Base-by-base conservation (phyloP, 2,329 filamentous ascomycete genomes). In the Byssothecium circinans region DNA sequence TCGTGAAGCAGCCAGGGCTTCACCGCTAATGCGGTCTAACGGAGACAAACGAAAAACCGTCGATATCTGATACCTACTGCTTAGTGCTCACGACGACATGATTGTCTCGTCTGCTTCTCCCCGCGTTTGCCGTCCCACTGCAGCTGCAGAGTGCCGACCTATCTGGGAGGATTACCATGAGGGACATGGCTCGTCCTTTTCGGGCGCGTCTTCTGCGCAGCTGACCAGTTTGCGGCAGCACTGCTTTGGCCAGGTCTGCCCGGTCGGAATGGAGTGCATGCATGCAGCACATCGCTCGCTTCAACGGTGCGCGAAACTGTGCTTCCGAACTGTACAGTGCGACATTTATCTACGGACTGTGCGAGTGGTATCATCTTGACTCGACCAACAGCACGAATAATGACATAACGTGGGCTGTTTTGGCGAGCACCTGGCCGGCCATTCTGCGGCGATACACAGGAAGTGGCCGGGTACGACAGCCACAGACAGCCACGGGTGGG, bases 241-340 rank as follows among this genome's bases (percentile, higher is more conserved):
- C 14, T 32, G 7, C 25, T 27, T 27, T 25, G 36, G 36, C 36
- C 22, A 12, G 18, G 19, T 20, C 36, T n/a, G 8, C 52, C 45
- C 34, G 33, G 45, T 14, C 25, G 30, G 10, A 6, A n/a, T 41
- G 35, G 39, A 23, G 17, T n/a, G n/a, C n/a, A n/a, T 45, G 36
- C 45, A 27, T 27, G 25, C 25, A 27, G 25, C 25, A 49, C 45
- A 44, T 47, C 15, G 47, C 44, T 39, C 44, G 41, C 40, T 36
- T 43, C 20, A 29, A 40, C 27, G 41, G 47, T 45, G 50, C 47
- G 50, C 38, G 25, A 45, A 30, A 44, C 47, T 42, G n/a, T n/a
- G n/a, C n/a, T n/a, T n/a, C n/a, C n/a, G n/a, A n/a, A n/a, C n/a
- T n/a, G n/a, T n/a, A n/a, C n/a, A n/a, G n/a, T n/a, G n/a, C n/a